Conservation (phyloP, 2,329 filamentous ascomycete species). For the Ascocoryne sarcoides region DNA sequence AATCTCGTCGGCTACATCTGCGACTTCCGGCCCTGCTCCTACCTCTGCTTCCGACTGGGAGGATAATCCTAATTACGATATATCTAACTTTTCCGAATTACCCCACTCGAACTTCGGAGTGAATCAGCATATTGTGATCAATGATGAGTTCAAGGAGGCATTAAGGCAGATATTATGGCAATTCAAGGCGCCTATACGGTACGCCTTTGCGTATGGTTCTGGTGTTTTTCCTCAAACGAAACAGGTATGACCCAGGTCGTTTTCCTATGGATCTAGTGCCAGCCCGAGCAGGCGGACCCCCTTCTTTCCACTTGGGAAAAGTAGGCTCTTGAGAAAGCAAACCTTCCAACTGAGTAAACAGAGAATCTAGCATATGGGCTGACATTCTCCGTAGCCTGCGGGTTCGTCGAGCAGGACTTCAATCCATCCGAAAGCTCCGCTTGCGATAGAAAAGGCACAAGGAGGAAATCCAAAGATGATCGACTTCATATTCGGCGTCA, state of each 20-base stretch:
- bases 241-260: no score
- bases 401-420: conserved; percentile 45
- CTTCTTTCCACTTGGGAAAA: background rate
- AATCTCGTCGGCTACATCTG: conserved; percentile 12
- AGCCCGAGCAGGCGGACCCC: no score
- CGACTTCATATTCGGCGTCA: conserved; percentile 95
- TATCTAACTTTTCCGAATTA: conserved; percentile 66
- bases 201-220: conserved; percentile 95
- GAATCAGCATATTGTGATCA: conserved; percentile 94
- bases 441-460: conserved; percentile 75
- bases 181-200: conserved; percentile 87
- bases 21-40: background rate
- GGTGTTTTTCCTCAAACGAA: conserved; percentile 81
- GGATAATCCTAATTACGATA: conserved; percentile 60
- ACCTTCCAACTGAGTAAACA: no score
- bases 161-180: conserved; percentile 81
- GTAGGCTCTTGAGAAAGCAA: no score
- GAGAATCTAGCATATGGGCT: no score
- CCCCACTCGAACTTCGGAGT: conserved; percentile 78
- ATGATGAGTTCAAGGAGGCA: conserved; percentile 89
- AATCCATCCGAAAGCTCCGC: conserved; percentile 74
- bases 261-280: no score
- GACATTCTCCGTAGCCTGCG: conserved; percentile 22
- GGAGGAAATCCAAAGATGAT: conserved; percentile 91
- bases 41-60: conserved; percentile 49